A percentile compares a stretch with the other conserved stretches of the same genome.
phyloP scores from a whole-genome alignment of 2,329 filamentous ascomycete genomes.

The Fusarium chaquense region DNA sequence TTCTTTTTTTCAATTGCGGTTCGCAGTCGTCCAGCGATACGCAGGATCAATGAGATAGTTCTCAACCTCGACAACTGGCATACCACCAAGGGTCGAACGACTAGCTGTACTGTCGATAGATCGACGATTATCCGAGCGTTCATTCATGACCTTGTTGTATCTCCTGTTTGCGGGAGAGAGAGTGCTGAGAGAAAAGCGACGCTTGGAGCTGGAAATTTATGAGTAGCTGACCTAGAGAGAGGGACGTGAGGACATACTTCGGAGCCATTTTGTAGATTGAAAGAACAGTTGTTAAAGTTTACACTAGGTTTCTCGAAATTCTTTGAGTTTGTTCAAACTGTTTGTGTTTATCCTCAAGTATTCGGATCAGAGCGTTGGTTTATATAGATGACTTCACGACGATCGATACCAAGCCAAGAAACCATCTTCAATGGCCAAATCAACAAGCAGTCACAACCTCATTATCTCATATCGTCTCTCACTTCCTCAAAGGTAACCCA shows the following conservation, averaged over 20 bases:
- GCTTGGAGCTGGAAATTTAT: neutral
- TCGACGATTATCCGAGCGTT: neutral
- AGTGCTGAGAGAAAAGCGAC: constrained; percentile 26
- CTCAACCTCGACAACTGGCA: constrained; percentile 19
- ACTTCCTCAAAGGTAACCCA: neutral
- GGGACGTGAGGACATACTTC: neutral
- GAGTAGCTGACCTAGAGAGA: rapidly evolving
- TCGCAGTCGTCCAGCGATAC: constrained; percentile 32
- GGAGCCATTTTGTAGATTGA: constrained; percentile 4
- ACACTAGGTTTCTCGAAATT: rapidly evolving
- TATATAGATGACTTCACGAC: neutral
- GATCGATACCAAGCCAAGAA: neutral
- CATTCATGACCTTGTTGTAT: constrained; percentile 28
- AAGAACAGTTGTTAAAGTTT: too few species aligned
- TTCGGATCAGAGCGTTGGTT: neutral
- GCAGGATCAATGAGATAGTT: constrained; percentile 19
- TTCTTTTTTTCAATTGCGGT: neutral
- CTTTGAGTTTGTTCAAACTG: neutral
- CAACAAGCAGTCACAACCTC: neutral
- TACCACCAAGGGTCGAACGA: constrained; percentile 5
- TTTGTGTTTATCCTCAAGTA: too few species aligned
- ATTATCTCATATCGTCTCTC: neutral
- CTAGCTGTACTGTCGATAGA: constrained; percentile 19
- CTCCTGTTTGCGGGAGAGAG: constrained; percentile 11
- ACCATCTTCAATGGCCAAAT: neutral